These are phyloP conservation scores for Scortechinia acanthostroma DNA, from an alignment of 2,329 filamentous ascomycete species.

Conservation along the genomic window DNA sequence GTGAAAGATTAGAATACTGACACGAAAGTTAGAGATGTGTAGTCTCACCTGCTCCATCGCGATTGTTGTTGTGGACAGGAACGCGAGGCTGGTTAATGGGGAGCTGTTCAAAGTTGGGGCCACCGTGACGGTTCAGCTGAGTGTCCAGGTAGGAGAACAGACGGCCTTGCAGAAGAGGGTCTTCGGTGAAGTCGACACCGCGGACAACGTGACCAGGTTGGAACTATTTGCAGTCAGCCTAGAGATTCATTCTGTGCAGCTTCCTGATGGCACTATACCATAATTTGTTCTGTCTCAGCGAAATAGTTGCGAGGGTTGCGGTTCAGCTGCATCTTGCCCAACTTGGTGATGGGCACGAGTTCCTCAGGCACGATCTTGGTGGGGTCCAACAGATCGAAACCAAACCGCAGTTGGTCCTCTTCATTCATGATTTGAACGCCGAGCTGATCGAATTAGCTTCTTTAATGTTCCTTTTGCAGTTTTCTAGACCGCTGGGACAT, in stretches of 20 bases:
- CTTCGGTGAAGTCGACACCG: constrained; percentile 68
- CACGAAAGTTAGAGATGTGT: constrained; percentile 61
- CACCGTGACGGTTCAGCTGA: constrained; percentile 64
- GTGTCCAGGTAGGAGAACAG: constrained; percentile 73
- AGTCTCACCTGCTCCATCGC: constrained; percentile 64
- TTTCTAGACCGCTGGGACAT: too few relatives aligned
- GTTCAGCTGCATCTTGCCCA: constrained; percentile 67
- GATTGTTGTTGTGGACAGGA: constrained; percentile 67
- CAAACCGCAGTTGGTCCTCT: constrained; percentile 54
- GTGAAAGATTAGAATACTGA: constrained; percentile 32
- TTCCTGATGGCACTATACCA: constrained; percentile 27
- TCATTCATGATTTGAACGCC: constrained; percentile 64
- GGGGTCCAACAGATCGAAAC: constrained; percentile 67
- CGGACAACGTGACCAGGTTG: constrained; percentile 69
- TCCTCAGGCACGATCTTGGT: constrained; percentile 74
- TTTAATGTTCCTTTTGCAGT: too few relatives aligned
- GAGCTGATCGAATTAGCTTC: not conserved
- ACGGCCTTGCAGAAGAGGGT: constrained; percentile 68
- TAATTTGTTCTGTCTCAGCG: constrained; percentile 69
- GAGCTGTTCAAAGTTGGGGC: constrained; percentile 70
- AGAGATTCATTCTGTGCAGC: not conserved
- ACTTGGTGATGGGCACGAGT: constrained; percentile 54
- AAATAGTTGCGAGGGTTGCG: constrained; percentile 69
- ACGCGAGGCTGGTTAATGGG: constrained; percentile 65
- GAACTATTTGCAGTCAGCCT: constrained; percentile 46